Evolutionary conservation across 169 alveolate species (phyloP).

Genomic region (Eimeria acervulina): DNA sequence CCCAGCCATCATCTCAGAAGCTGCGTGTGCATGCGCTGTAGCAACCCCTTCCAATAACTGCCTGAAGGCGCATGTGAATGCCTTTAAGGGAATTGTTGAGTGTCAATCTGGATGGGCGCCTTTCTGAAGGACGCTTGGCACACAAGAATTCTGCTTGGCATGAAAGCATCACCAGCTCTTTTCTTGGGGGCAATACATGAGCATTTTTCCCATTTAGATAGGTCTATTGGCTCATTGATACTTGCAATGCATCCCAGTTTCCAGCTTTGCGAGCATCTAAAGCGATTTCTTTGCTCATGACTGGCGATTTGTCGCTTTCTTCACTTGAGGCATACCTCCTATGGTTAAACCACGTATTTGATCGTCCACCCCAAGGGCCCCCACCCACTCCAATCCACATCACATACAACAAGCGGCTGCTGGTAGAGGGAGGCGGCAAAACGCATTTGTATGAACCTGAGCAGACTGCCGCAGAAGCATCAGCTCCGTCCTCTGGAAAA

Average conservation of each 20-base stretch:
- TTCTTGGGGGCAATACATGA: not conserved
- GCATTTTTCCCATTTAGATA: not conserved
- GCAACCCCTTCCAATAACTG: constrained; percentile 74
- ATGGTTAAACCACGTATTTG: constrained; percentile 60
- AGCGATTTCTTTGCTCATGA: not conserved
- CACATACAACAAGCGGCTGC: constrained; percentile 71
- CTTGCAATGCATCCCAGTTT: not conserved
- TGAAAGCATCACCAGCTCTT: not conserved
- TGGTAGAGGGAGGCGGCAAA: not conserved
- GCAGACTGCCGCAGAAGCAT: not conserved
- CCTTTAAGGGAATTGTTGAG: not conserved
- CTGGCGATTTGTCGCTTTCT: not conserved
- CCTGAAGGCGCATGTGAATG: constrained; percentile 3
- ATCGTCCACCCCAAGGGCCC: constrained; percentile 75
- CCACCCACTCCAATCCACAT: constrained; percentile 69
- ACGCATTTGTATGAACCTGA: not conserved
- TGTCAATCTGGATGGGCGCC: not conserved
- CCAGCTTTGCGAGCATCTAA: not conserved
- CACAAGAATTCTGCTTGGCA: not conserved
- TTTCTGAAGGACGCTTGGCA: not conserved
- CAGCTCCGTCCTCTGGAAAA: constrained; percentile 13
- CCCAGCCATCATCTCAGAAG: constrained; percentile 40
- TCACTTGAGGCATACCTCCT: constrained; percentile 42
- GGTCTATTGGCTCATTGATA: not conserved
- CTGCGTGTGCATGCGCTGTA: constrained; percentile 34